Conservation (phyloP, 495 filamentous ascomycete species). For the Penicillium steckii region DNA sequence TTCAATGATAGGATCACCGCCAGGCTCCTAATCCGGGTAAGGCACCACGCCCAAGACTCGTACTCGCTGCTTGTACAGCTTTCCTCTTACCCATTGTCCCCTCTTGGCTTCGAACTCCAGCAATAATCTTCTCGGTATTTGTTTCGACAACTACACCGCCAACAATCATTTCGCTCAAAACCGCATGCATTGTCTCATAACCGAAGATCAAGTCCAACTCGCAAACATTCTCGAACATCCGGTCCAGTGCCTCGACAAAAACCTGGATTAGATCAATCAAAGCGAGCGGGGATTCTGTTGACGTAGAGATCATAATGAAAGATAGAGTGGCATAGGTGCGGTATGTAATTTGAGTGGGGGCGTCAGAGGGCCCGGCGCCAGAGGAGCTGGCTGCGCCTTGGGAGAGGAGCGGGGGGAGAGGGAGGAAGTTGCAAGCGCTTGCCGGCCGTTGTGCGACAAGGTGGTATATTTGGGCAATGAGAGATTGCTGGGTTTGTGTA, state of each 20-base stretch:
- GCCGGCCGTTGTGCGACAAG: constrained; percentile 85
- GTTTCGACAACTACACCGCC: constrained; percentile 97
- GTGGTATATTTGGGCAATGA: constrained; percentile 97
- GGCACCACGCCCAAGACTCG: constrained; percentile 36
- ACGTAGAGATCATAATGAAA: constrained; percentile 98
- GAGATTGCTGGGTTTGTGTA: constrained; percentile 89
- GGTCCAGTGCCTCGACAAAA: constrained; percentile 92
- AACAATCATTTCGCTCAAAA: constrained; percentile 90
- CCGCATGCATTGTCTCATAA: constrained; percentile 93
- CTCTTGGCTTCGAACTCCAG: constrained; percentile 78
- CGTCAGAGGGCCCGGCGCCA: constrained; percentile 68
- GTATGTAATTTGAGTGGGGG: constrained; percentile 94
- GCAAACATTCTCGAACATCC: constrained; percentile 96
- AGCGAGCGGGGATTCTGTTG: constrained; percentile 92
- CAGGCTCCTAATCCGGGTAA: constrained; percentile 43
- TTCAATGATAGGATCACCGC: constrained; percentile 27
- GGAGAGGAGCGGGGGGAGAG: constrained; percentile 67
- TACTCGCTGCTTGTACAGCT: constrained; percentile 44
- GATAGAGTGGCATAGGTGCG: constrained; percentile 97
- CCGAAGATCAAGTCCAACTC: constrained; percentile 98
- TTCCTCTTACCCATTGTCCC: constrained; percentile 73
- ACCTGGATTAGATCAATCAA: constrained; percentile 97
- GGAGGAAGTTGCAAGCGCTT: constrained; percentile 96
- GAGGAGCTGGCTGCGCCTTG: constrained; percentile 57
- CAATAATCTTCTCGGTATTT: constrained; percentile 79